Evolutionary conservation across 176 grass and related monocot genomes (phyloP).

Genomic region (Aegilops sharonensis): DNA sequence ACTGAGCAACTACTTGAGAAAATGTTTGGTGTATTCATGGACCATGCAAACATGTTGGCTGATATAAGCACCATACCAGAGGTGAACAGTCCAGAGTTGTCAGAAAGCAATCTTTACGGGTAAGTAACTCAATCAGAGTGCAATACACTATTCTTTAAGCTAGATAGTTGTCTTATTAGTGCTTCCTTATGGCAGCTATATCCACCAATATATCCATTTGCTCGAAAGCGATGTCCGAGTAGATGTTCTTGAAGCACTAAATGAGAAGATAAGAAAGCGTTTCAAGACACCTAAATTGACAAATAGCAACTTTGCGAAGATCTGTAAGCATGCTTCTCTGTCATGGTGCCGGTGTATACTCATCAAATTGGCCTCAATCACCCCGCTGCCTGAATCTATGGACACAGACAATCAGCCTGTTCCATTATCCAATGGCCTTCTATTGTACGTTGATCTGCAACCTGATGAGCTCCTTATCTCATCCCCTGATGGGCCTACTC

Average conservation of each 20-base stretch:
- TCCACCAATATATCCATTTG: conserved; percentile 97
- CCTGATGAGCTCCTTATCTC: conserved; percentile 86
- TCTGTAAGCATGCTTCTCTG: conserved; percentile 94
- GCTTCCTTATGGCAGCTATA: conserved; percentile 61
- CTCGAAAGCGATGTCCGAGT: conserved; percentile 78
- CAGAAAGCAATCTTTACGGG: conserved; percentile 81
- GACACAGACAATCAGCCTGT: conserved; percentile 42
- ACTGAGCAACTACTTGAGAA: conserved; percentile 86
- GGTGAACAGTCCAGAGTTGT: conserved; percentile 67
- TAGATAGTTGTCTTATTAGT: conserved; percentile 22
- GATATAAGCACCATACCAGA: conserved; percentile 84
- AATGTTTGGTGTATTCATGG: conserved; percentile 94
- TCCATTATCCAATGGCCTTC: conserved; percentile 50
- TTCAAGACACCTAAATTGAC: conserved; percentile 98
- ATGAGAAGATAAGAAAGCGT: conserved; percentile 93
- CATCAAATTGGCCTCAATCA: conserved; percentile 90
- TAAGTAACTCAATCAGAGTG: conserved; percentile 36
- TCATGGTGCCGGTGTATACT: conserved; percentile 91
- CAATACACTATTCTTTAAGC: conserved; percentile 15
- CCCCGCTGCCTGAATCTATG: conserved; percentile 56
- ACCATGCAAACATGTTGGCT: conserved; percentile 79
- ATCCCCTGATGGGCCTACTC: conserved; percentile 66
- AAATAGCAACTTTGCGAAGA: conserved; percentile 75
- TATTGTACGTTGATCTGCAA: conserved; percentile 82
- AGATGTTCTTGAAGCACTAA: conserved; percentile 83